Base-by-base conservation (phyloP, 768 basidiomycete species). In the Termitomyces sp. region DNA sequence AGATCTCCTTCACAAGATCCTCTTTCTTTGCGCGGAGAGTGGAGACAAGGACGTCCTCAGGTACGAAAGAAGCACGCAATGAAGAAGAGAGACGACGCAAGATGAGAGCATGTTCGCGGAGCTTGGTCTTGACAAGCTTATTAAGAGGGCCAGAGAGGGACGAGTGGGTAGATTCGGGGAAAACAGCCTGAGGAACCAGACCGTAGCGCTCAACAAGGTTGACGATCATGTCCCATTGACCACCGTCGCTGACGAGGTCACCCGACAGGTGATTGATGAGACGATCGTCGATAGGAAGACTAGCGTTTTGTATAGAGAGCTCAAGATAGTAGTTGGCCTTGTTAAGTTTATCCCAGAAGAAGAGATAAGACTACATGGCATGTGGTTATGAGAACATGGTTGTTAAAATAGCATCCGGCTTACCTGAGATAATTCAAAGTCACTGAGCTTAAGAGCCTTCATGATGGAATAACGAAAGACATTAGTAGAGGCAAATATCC, bases 261-360 rank as follows among this genome's bases (percentile, higher is more conserved):
- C 71, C 66, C 9, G 89, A 80, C 45, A 98, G 81, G 73, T 87
- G 86, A 51, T 76, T 81, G 53, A 97, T 76, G n/a, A 94, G 78
- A 8, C 95, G 83, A 65, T 91, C 86, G 53, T 96, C 91, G 50
- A 95, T 72, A 0, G 91, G 87, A 40, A 85, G 79, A 61, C 91
- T 85, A 0, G 86, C 85, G 54, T 89, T 80, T 70, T 96, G 78
- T 62, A 98, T 90, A 47, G 88, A 82, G 40, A 88, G 79, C 71
- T 97, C 95, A 17, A 97, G 86, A 71, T 89, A 96, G 73, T 91
- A 94, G 73, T 95, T 94, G 46, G 86, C 75, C 73, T 97, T 92
- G 78, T 95, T 93, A 49, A 98, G 82, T 72, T 95, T 94, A 73
- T 98, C 95, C 79, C 88, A 96, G 80, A 98, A 95, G 79, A 94